phyloP scores from a whole-genome alignment of 805 yeast genomes.

The Starmerella cellae region DNA sequence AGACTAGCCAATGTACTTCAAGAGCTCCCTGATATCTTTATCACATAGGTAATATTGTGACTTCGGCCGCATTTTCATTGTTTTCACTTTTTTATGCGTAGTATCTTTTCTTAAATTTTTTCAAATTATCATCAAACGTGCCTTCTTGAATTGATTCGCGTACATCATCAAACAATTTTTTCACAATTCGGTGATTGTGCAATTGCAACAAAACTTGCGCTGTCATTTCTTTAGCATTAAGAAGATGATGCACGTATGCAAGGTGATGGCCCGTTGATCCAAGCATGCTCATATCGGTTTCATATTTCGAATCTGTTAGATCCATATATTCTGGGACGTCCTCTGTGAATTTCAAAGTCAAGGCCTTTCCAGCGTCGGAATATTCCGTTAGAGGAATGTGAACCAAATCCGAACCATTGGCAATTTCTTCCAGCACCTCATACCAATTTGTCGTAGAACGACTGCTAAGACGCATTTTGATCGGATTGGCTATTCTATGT shows the following conservation, averaged over 20 bases:
- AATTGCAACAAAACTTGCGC: constrained; percentile 32
- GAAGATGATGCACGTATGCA: constrained; percentile 34
- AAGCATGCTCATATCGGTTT: constrained; percentile 24
- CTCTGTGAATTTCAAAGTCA: constrained; percentile 21
- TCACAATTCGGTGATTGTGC: constrained; percentile 28
- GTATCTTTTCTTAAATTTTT: neutral
- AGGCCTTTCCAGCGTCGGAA: constrained; percentile 31
- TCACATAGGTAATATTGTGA: no score
- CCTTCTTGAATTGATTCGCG: constrained; percentile 24
- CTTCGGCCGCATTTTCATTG: no score
- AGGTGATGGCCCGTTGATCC: constrained; percentile 24
- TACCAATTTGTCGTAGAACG: constrained; percentile 16
- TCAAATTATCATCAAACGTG: constrained; percentile 22
- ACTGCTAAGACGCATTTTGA: constrained; percentile 10
- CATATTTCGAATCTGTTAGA: constrained; percentile 25
- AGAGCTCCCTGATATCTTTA: no score
- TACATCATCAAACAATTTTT: constrained; percentile 25
- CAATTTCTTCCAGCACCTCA: constrained; percentile 20
- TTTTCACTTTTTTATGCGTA: no score
- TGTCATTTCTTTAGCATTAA: constrained; percentile 33
- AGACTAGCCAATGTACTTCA: no score
- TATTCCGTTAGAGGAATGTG: constrained; percentile 23
- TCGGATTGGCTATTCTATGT: neutral
- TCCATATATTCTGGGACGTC: constrained; percentile 22
- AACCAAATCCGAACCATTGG: constrained; percentile 28